These are phyloP conservation scores for Pichia sp. DNA, from an alignment of 1,139 yeast genomes.

Conservation along the genomic window DNA sequence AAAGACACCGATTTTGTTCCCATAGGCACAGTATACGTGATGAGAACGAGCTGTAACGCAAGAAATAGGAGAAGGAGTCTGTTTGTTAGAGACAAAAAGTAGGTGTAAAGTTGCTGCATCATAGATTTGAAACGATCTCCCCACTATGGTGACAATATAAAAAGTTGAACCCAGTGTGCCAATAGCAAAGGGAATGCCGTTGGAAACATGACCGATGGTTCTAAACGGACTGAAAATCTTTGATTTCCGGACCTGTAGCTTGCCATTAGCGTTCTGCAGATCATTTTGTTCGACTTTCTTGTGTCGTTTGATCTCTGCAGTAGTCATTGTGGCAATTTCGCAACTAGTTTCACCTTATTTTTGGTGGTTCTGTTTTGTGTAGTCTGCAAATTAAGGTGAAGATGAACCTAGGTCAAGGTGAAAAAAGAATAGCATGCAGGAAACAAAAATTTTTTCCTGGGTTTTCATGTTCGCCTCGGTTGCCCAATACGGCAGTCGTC, in stretches of 20 bases:
- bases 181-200: slow-evolving; percentile 78
- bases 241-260: slow-evolving; percentile 31
- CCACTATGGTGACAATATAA: slow-evolving; percentile 86
- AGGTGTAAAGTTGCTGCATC: slow-evolving; percentile 87
- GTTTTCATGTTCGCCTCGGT: slow-evolving; percentile 7
- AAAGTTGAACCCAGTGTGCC: slow-evolving; percentile 88
- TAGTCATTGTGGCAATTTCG: slow-evolving; percentile 7
- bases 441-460: slow-evolving; percentile 1
- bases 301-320: slow-evolving; percentile 22
- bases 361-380: not conserved
- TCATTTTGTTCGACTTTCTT: slow-evolving; percentile 12
- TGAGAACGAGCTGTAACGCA: slow-evolving; percentile 80
- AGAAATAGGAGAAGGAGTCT: slow-evolving; percentile 66
- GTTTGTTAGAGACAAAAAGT: slow-evolving; percentile 79
- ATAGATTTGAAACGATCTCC: slow-evolving; percentile 84
- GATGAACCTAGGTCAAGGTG: not conserved
- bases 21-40: slow-evolving; percentile 76
- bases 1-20: slow-evolving; percentile 67
- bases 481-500: slow-evolving; percentile 2
- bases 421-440: not conserved
- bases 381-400: not conserved
- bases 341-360: not conserved
- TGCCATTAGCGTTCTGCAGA: not conserved
- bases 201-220: slow-evolving; percentile 62
- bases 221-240: slow-evolving; percentile 54